A percentile compares a stretch with the other conserved stretches of the same genome.
Evolutionary conservation across 2,329 filamentous ascomycete species (phyloP).

Genomic region (Fusarium temperatum): DNA sequence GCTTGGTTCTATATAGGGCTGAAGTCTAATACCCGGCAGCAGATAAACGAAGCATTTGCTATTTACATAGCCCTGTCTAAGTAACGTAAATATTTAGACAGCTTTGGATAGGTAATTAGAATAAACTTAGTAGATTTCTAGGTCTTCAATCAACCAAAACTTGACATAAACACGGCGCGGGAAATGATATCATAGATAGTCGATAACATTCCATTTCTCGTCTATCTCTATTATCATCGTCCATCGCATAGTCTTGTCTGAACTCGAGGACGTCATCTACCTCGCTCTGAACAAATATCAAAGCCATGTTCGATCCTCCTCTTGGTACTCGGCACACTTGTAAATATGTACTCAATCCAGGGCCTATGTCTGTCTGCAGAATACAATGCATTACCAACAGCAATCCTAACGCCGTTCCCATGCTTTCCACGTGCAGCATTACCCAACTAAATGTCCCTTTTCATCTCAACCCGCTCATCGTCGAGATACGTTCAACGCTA

Average conservation of each 20-base stretch:
- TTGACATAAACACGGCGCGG: neutral
- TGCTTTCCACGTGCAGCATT: slow-evolving; percentile 40
- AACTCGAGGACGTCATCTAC: slow-evolving; percentile 14
- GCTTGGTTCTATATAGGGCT: neutral
- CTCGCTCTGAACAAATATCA: slow-evolving; percentile 10
- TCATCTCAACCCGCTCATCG: slow-evolving; percentile 17
- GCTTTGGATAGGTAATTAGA: neutral
- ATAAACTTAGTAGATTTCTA: neutral
- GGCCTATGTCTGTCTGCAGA: slow-evolving; percentile 22
- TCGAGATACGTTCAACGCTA: slow-evolving; percentile 21
- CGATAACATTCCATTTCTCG: slow-evolving; percentile 31
- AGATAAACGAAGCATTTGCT: neutral
- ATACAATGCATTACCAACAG: slow-evolving; percentile 34
- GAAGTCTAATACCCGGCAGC: neutral
- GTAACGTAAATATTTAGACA: neutral
- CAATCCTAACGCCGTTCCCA: slow-evolving; percentile 41
- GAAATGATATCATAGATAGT: neutral
- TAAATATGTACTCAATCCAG: slow-evolving; percentile 16
- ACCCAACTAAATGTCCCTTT: slow-evolving; percentile 36
- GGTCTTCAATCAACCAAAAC: neutral
- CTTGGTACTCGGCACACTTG: slow-evolving; percentile 5
- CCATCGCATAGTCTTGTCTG: slow-evolving; percentile 23
- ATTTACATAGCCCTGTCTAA: neutral
- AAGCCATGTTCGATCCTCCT: slow-evolving; percentile 6
- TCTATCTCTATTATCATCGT: slow-evolving; percentile 40